These are phyloP conservation scores for Periconia sp. DNA, from an alignment of 2,329 filamentous ascomycete genomes.

Conservation along the genomic window DNA sequence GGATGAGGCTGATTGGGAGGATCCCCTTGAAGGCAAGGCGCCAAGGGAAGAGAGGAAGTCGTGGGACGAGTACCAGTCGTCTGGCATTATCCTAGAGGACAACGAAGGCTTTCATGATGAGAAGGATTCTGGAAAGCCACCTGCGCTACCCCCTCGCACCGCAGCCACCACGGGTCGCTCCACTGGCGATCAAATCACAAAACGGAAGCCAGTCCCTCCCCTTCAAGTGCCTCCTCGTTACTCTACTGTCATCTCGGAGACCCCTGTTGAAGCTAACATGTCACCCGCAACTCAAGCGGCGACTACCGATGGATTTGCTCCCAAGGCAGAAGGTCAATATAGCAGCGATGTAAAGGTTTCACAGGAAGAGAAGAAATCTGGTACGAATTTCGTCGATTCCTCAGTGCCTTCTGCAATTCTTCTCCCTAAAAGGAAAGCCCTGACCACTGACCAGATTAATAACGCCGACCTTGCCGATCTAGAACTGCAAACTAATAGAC, in stretches of 20 bases:
- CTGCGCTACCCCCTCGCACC: slow-evolving; percentile 44
- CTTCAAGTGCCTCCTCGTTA: slow-evolving; percentile 47
- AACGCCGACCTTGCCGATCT: slow-evolving; percentile 34
- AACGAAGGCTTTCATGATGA: slow-evolving; percentile 34
- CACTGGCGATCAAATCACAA: slow-evolving; percentile 29
- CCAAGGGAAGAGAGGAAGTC: slow-evolving; percentile 24
- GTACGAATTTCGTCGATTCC: slow-evolving; percentile 36
- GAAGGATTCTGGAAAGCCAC: slow-evolving; percentile 22
- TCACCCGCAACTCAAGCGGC: slow-evolving; percentile 44
- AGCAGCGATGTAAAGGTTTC: slow-evolving; percentile 4
- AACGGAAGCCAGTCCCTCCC: slow-evolving; percentile 47
- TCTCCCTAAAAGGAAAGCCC: slow-evolving; percentile 48
- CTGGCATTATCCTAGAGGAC: slow-evolving; percentile 48
- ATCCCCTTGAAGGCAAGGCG: slow-evolving; percentile 44
- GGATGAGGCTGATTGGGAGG: slow-evolving; percentile 50
- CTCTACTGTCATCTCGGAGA: slow-evolving; percentile 47
- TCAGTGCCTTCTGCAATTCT: slow-evolving; percentile 39
- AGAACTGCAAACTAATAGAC: slow-evolving; percentile 9
- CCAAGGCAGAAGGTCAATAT: slow-evolving; percentile 11
- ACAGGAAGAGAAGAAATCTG: slow-evolving; percentile 40
- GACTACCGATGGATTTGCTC: slow-evolving; percentile 45
- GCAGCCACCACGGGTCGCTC: slow-evolving; percentile 25
- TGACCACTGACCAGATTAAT: slow-evolving; percentile 47
- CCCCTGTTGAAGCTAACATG: slow-evolving; percentile 35
- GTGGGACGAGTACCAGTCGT: slow-evolving; percentile 40